Evolutionary conservation across 371 early-diverging fungal genomes (phyloP).

Genomic region (Dipsacomyces acuminosporus): DNA sequence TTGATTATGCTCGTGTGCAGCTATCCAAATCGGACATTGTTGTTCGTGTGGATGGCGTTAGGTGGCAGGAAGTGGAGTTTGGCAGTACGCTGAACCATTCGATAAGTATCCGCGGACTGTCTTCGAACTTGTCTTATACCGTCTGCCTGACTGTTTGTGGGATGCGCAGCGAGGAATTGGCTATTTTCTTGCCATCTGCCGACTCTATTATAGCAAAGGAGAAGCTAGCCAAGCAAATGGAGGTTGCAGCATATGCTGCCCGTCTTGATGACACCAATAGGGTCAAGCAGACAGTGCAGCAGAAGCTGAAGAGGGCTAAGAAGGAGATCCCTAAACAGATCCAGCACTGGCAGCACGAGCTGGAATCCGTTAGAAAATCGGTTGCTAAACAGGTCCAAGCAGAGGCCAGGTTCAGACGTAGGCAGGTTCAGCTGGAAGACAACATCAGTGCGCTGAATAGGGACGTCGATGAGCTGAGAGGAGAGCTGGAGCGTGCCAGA

Average conservation of each 20-base stretch:
- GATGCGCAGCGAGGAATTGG: slow-evolving; percentile 37
- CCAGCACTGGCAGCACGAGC: slow-evolving; percentile 24
- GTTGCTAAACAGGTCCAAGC: slow-evolving; percentile 1
- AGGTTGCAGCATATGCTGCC: background rate
- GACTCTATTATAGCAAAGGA: background rate
- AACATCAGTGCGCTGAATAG: background rate
- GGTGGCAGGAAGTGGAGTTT: slow-evolving; percentile 25
- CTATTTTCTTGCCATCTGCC: slow-evolving; percentile 2
- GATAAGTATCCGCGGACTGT: slow-evolving; percentile 15
- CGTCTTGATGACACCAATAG: slow-evolving; percentile 1
- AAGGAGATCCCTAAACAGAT: slow-evolving; percentile 13
- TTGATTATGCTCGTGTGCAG: slow-evolving; percentile 33
- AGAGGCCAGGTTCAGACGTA: slow-evolving; percentile 1
- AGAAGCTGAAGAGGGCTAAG: slow-evolving; percentile 11
- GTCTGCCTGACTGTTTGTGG: slow-evolving; percentile 24
- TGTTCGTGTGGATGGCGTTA: slow-evolving; percentile 32
- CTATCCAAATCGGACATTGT: slow-evolving; percentile 23
- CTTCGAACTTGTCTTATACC: slow-evolving; percentile 4
- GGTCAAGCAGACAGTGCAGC: background rate
- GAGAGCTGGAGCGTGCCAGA: background rate
- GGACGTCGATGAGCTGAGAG: slow-evolving; percentile 1
- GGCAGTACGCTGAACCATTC: slow-evolving; percentile 7
- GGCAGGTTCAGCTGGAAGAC: slow-evolving; percentile 11
- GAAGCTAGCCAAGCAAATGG: background rate
- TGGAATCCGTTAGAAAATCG: slow-evolving; percentile 12